Conservation (phyloP, 495 filamentous ascomycete genomes). For the Xylaria cubensis region DNA sequence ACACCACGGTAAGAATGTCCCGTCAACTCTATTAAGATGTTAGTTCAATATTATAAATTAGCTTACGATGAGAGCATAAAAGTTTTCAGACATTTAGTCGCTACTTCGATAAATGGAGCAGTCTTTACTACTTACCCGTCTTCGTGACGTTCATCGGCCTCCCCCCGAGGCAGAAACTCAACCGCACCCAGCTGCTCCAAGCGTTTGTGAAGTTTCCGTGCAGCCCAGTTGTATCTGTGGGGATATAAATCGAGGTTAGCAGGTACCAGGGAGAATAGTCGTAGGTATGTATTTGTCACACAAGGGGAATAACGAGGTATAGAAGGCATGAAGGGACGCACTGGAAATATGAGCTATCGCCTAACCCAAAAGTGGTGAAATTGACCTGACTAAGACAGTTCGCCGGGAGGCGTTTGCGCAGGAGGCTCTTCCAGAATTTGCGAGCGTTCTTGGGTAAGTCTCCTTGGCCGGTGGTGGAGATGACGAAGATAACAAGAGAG, state of each 20-base stretch:
- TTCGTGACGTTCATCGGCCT: constrained; percentile 90
- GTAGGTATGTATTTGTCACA: not conserved
- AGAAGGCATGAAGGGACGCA: constrained; percentile 42
- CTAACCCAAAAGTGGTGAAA: constrained; percentile 88
- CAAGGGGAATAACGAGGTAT: constrained; percentile 16
- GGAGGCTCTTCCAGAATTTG: constrained; percentile 83
- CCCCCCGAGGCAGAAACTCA: constrained; percentile 77
- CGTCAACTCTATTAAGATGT: constrained; percentile 64
- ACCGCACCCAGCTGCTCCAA: constrained; percentile 84
- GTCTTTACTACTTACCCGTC: constrained; percentile 71
- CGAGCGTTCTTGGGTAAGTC: constrained; percentile 83
- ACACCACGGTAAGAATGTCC: constrained; percentile 80
- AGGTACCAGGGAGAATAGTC: not conserved
- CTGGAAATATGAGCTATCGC: constrained; percentile 94
- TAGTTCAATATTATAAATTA: constrained; percentile 4
- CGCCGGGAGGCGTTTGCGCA: constrained; percentile 75
- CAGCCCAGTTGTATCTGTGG: constrained; percentile 88
- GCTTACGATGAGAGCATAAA: not conserved
- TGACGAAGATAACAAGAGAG: constrained; percentile 74
- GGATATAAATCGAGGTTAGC: constrained; percentile 9
- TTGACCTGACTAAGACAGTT: constrained; percentile 69
- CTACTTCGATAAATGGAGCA: not conserved
- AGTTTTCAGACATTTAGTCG: constrained; percentile 1
- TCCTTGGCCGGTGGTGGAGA: constrained; percentile 94
- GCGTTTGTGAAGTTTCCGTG: constrained; percentile 84